Evolutionary conservation across 352 stramenopile genomes (phyloP), one percentile per base, ranked within the genome.

Genomic region (Pythium phragmiticola): DNA sequence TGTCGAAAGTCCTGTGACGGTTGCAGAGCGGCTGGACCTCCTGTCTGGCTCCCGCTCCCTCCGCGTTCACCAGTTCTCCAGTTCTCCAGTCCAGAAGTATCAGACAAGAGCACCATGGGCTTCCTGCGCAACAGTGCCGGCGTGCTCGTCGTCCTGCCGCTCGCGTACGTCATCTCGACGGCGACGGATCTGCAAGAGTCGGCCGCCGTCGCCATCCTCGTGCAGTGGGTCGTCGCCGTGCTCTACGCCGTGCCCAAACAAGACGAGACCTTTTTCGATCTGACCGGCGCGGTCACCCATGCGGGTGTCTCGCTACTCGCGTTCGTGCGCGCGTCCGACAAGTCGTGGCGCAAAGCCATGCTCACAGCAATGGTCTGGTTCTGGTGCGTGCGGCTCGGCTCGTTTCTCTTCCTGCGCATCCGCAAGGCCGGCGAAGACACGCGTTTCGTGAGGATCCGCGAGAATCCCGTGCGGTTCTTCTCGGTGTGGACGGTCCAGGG

Each of bases 321-420:
- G 46, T 81, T 76, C 49, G 45, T 60, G 26, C 53, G 72, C 41
- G 63, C 30, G 1, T 36, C 66, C 11, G 69, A 56, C 36, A 63
- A 75, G 52, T 65, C 69, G 14, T 89, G 82, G 80, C 82, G 84
- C 49, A 76, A 73, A 13, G 58, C 68, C 23, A 53, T 92, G 50
- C 75, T 92, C 13, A 89, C 76, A 5, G 70, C 60, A 0, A 69
- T 96, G 56, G 84, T 94, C 41, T 85, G 82, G 74, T 60, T 90
- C 66, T 96, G 88, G 87, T 88, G 83, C 36, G 59, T 81, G 28
- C 84, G 88, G 21, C 75, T 96, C 2, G 88, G 88, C 19, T 70
- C 68, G 19, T 96, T 95, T 65, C 71, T 95, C n/a, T 92, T 80
- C 63, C 52, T 75, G 63, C 83, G 88, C 60, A 94, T 96, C 58